phyloP scores from a whole-genome alignment of 2,329 filamentous ascomycete genomes.

The Nigrospora sphaerica region DNA sequence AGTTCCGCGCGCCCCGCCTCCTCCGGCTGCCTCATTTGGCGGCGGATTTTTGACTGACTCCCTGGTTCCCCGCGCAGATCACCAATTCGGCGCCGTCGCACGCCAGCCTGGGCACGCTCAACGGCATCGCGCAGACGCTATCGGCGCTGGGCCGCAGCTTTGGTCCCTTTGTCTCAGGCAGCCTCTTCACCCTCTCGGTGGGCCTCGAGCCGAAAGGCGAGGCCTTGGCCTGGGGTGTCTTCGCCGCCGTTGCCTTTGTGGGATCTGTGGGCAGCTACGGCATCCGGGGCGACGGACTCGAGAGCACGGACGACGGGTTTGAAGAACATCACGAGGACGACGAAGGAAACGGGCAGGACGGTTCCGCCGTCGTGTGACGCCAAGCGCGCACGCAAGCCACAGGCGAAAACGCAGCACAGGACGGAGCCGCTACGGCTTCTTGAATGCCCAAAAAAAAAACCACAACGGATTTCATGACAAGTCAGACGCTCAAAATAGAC shows the following conservation, averaged over 20 bases:
- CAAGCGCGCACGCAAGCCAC: no score
- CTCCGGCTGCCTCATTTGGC: not conserved
- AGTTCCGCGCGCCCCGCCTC: conserved; percentile 21
- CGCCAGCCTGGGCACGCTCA: conserved; percentile 79
- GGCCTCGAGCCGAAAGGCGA: conserved; percentile 74
- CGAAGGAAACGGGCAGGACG: conserved; percentile 4
- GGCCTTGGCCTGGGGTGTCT: conserved; percentile 77
- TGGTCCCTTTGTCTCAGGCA: conserved; percentile 82
- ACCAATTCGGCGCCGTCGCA: conserved; percentile 88
- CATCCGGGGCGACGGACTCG: conserved; percentile 58
- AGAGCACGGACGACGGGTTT: conserved; percentile 47
- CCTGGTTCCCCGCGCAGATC: conserved; percentile 48
- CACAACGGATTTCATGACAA: no score
- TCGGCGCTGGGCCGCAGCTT: conserved; percentile 84
- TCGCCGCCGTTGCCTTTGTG: conserved; percentile 72
- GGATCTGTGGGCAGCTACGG: conserved; percentile 77
- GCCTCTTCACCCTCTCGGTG: conserved; percentile 73
- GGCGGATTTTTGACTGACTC: conserved; percentile 1
- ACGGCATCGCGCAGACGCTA: conserved; percentile 89
- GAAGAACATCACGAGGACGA: conserved; percentile 23
- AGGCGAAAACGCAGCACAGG: no score
- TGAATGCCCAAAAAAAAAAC: no score
- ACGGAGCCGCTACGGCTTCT: no score
- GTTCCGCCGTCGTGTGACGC: no score
- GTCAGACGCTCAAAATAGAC: no score